These are phyloP conservation scores for Linum trigynum DNA, from an alignment of 345 rosid genomes.

Conservation along the genomic window DNA sequence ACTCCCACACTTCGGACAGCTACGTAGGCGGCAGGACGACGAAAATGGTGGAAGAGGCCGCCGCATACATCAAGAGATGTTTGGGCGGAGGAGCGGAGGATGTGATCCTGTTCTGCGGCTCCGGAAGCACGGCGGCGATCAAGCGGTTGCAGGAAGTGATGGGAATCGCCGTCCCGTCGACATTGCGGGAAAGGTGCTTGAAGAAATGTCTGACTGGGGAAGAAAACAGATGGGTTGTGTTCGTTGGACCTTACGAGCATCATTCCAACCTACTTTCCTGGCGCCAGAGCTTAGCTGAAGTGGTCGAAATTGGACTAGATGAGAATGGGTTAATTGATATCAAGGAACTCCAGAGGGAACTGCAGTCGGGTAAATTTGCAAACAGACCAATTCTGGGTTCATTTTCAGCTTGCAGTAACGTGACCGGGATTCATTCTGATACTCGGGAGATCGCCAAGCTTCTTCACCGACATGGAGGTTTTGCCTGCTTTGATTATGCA, in stretches of 20 bases:
- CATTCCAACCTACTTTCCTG: slow-evolving; percentile 59
- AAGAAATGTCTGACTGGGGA: slow-evolving; percentile 17
- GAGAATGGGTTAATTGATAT: slow-evolving; percentile 28
- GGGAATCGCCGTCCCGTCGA: slow-evolving; percentile 44
- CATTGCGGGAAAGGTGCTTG: slow-evolving; percentile 22
- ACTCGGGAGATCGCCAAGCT: slow-evolving; percentile 41
- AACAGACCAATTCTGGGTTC: slow-evolving; percentile 46
- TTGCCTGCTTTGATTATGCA: slow-evolving; percentile 55
- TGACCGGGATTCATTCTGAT: slow-evolving; percentile 36
- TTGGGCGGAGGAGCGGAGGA: slow-evolving; percentile 39
- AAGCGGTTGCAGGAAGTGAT: slow-evolving; percentile 54
- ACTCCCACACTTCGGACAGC: slow-evolving; percentile 49
- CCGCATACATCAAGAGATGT: slow-evolving; percentile 37
- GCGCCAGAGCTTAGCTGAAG: slow-evolving; percentile 56
- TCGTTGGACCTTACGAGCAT: slow-evolving; percentile 59
- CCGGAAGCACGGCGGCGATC: slow-evolving; percentile 47
- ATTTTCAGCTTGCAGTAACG: slow-evolving; percentile 60
- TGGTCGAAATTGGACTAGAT: slow-evolving; percentile 41
- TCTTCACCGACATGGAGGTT: slow-evolving; percentile 38
- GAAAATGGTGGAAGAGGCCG: slow-evolving; percentile 38
- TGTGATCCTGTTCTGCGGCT: slow-evolving; percentile 46
- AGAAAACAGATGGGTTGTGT: slow-evolving; percentile 51
- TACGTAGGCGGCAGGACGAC: slow-evolving; percentile 45
- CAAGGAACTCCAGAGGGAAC: slow-evolving; percentile 21
- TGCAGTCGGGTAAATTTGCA: slow-evolving; percentile 13